These are phyloP conservation scores for Taphrina communis DNA, from an alignment of 1,139 yeast species.

Conservation along the genomic window DNA sequence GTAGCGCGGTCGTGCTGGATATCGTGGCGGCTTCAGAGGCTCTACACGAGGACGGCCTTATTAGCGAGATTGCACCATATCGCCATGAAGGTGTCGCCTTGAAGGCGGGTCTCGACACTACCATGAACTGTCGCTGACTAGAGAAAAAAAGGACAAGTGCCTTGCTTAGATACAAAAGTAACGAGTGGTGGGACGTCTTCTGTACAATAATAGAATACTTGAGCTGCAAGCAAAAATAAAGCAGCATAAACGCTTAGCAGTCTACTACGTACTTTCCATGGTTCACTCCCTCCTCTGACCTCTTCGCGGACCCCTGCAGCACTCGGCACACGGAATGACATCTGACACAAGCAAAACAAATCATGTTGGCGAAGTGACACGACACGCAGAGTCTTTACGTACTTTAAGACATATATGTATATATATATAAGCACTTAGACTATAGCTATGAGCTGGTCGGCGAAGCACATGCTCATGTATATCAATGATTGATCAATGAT, in stretches of 20 bases:
- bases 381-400: not conserved
- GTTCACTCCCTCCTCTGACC: no score
- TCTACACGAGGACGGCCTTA: constrained; percentile 50
- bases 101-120: no score
- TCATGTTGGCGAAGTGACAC: no score
- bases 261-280: no score
- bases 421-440: no score
- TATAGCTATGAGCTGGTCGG: no score
- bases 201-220: not conserved
- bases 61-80: constrained; percentile 1
- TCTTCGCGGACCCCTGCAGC: no score
- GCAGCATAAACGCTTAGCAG: not conserved
- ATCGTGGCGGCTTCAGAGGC: constrained; percentile 58
- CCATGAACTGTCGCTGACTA: no score
- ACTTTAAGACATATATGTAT: not conserved
- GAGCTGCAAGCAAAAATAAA: not conserved
- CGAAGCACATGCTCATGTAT: not conserved
- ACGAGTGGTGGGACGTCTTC: not conserved
- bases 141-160: not conserved
- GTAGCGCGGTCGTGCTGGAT: constrained; percentile 59
- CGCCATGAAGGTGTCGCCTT: no score
- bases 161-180: not conserved
- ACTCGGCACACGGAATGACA: not conserved
- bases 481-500: not conserved
- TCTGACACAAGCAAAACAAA: no score